Conservation (phyloP, 192 early-diverging fungal species). For the Radiomyces spectabilis region DNA sequence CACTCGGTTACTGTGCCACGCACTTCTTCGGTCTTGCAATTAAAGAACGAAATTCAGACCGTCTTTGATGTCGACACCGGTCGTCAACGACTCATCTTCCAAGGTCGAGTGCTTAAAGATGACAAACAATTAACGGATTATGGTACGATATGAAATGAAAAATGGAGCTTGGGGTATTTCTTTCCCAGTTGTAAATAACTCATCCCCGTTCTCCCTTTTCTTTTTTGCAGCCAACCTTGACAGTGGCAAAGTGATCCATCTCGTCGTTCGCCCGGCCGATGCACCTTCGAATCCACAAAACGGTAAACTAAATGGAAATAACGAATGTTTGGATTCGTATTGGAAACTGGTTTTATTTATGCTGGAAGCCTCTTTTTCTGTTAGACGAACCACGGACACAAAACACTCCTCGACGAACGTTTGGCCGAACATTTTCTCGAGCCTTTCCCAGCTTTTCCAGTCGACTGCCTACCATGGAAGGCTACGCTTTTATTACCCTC, state of each 20-base stretch:
- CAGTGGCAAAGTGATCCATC: slow-evolving; percentile 7
- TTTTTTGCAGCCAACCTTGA: slow-evolving; percentile 9
- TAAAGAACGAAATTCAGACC: slow-evolving; percentile 34
- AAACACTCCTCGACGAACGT: neutral
- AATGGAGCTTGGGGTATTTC: neutral
- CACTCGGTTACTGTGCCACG: slow-evolving; percentile 30
- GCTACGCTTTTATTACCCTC: slow-evolving; percentile 24
- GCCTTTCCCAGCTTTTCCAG: neutral
- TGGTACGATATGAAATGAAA: slow-evolving; percentile 15
- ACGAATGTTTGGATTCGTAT: neutral
- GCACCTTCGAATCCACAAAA: slow-evolving; percentile 35
- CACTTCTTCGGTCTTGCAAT: slow-evolving; percentile 29
- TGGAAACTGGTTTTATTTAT: no score
- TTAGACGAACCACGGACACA: slow-evolving; percentile 17
- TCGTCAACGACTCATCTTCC: slow-evolving; percentile 42
- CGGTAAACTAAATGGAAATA: slow-evolving; percentile 21
- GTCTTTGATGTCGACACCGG: slow-evolving; percentile 28
- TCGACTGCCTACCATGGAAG: slow-evolving; percentile 26
- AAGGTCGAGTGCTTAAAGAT: slow-evolving; percentile 36
- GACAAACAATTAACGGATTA: slow-evolving; percentile 35
- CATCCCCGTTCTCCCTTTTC: neutral
- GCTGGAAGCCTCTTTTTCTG: neutral
- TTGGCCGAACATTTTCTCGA: neutral
- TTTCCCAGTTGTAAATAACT: neutral
- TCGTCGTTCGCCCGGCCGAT: slow-evolving; percentile 31